Conservation (phyloP, 208 protist species). For the Acanthamoeba castellanii region DNA sequence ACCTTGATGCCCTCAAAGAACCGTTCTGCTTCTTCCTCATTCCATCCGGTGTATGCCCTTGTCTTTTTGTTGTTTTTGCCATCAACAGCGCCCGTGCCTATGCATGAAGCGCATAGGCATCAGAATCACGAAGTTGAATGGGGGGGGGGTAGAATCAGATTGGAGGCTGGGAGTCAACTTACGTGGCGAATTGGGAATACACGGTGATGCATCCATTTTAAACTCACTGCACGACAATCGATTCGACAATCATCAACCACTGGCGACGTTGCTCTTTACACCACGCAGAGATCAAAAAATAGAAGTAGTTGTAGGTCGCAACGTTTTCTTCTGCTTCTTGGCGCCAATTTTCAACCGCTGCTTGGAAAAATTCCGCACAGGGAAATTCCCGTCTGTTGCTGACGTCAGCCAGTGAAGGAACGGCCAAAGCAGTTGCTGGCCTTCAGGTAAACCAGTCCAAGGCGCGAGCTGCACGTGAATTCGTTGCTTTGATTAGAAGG, state of each 20-base stretch:
- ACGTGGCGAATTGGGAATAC: no score
- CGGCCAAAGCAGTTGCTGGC: not conserved
- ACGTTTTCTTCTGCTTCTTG: not conserved
- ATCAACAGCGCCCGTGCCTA: not conserved
- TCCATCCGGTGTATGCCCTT: slow-evolving; percentile 31
- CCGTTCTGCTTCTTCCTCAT: slow-evolving; percentile 6
- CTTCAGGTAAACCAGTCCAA: not conserved
- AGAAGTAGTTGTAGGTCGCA: not conserved
- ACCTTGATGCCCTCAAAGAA: slow-evolving; percentile 60
- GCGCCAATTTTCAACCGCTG: not conserved
- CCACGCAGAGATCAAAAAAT: not conserved
- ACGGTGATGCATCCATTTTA: no score
- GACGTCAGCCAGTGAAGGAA: not conserved
- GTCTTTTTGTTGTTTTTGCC: not conserved
- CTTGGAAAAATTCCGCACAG: not conserved
- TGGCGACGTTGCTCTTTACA: no score
- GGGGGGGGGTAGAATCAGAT: no score
- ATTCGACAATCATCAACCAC: no score
- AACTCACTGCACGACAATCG: no score
- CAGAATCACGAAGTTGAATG: no score
- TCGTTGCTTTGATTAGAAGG: not conserved
- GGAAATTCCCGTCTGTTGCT: not conserved
- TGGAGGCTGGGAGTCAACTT: no score
- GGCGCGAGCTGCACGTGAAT: no score
- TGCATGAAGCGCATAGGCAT: no score